These are phyloP conservation scores for Diplodia seriata DNA, from an alignment of 2,329 filamentous ascomycete species.

Conservation along the genomic window DNA sequence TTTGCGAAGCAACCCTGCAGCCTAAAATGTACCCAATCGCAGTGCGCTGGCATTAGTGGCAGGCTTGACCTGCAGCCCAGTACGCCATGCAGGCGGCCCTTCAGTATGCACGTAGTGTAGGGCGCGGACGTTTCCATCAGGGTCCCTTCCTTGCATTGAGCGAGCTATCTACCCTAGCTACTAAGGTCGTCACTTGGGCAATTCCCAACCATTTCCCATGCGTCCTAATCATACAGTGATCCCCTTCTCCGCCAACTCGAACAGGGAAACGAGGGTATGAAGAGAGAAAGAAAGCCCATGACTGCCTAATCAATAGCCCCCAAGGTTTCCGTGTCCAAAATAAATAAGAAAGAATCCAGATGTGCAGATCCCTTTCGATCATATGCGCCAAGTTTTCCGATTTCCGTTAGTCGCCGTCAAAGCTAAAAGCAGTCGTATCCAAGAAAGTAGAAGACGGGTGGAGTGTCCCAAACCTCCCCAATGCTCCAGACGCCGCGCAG, in stretches of 20 bases:
- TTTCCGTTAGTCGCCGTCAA: conserved; percentile 8
- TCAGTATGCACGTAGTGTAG: too few species aligned
- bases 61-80: not conserved
- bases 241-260: not conserved
- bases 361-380: not conserved
- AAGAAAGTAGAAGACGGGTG: not conserved
- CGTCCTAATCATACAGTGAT: conserved; percentile 20
- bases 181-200: not conserved
- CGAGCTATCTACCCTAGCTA: conserved; percentile 3
- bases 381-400: conserved; percentile 18
- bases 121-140: not conserved
- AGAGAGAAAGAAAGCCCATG: not conserved
- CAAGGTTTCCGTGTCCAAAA: not conserved
- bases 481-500: conserved; percentile 24
- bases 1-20: not conserved
- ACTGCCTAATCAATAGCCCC: not conserved
- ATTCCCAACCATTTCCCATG: conserved; percentile 1
- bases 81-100: not conserved
- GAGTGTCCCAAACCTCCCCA: not conserved
- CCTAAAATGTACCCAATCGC: not conserved
- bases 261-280: conserved; percentile 22
- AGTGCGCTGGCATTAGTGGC: not conserved
- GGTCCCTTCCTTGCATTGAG: not conserved
- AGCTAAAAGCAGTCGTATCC: not conserved
- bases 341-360: not conserved